These are phyloP conservation scores for Cordyceps cicadae DNA, from an alignment of 2,329 filamentous ascomycete species.

Conservation along the genomic window DNA sequence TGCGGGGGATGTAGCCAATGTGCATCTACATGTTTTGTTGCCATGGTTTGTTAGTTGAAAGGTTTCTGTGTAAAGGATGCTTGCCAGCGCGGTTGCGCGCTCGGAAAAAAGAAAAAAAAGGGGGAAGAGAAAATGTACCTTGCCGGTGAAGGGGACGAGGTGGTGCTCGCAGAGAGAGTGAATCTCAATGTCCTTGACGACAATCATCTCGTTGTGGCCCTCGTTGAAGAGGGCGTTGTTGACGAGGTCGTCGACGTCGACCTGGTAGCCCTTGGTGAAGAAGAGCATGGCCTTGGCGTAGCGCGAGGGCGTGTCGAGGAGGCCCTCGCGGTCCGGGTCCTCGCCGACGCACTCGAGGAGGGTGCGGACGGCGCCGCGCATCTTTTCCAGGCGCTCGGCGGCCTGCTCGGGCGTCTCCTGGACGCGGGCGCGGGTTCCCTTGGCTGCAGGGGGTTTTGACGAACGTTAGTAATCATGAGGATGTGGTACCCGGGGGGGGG, in stretches of 20 bases:
- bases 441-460: slow-evolving; percentile 30
- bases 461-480: no score
- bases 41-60: background rate
- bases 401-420: slow-evolving; percentile 43
- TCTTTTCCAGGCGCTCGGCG: slow-evolving; percentile 44
- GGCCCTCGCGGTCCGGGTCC: slow-evolving; percentile 56
- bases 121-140: slow-evolving; percentile 45
- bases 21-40: slow-evolving; percentile 68
- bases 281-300: slow-evolving; percentile 95
- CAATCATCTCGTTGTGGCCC: slow-evolving; percentile 93
- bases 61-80: no score
- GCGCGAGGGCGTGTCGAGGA: slow-evolving; percentile 64
- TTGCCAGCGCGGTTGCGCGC: no score
- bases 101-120: background rate
- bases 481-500: background rate
- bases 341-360: slow-evolving; percentile 62
- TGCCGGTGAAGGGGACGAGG: slow-evolving; percentile 90
- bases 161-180: slow-evolving; percentile 96
- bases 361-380: slow-evolving; percentile 55
- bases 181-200: slow-evolving; percentile 95
- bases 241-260: slow-evolving; percentile 85
- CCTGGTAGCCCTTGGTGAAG: slow-evolving; percentile 94
- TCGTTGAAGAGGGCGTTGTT: slow-evolving; percentile 94
- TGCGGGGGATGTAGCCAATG: slow-evolving; percentile 91
- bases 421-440: slow-evolving; percentile 55